Evolutionary conservation across 1,284 basidiomycete genomes (phyloP).

Genomic region (Phylloporus sp.): DNA sequence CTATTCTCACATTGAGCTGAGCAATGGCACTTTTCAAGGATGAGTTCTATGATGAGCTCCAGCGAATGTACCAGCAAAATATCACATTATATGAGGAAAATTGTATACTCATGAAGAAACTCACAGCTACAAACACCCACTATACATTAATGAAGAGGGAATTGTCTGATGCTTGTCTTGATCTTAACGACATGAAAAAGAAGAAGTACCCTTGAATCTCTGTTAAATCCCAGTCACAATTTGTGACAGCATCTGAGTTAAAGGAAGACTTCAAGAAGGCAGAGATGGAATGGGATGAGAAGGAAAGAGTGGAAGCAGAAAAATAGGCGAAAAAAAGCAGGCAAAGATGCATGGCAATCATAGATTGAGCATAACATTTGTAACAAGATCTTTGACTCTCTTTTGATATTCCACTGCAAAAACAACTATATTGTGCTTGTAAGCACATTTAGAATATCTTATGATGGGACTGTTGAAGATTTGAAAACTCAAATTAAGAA

Average conservation of each 20-base stretch:
- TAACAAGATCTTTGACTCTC: not conserved
- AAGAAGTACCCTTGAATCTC: not conserved
- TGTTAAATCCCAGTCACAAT: not conserved
- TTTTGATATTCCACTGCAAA: not conserved
- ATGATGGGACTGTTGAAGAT: not conserved
- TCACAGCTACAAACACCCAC: not conserved
- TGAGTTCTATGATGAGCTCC: not conserved
- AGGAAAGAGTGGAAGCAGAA: not conserved
- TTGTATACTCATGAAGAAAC: not conserved
- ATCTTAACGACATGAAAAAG: conserved; percentile 1
- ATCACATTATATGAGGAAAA: not conserved
- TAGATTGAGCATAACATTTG: not conserved
- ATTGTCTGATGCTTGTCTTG: not conserved
- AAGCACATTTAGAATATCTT: not conserved
- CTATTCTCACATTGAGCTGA: not conserved
- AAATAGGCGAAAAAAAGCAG: not conserved
- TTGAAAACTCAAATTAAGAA: not conserved
- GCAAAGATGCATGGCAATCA: not conserved
- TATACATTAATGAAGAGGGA: not conserved
- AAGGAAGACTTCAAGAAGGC: conserved; percentile 1
- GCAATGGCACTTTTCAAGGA: not conserved
- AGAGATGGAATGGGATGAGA: not conserved
- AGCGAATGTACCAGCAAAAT: not conserved
- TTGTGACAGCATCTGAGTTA: not conserved
- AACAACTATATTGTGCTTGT: not conserved